Base-by-base conservation (phyloP, 176 grass and related monocot species). In the Phoenix dactylifera region DNA sequence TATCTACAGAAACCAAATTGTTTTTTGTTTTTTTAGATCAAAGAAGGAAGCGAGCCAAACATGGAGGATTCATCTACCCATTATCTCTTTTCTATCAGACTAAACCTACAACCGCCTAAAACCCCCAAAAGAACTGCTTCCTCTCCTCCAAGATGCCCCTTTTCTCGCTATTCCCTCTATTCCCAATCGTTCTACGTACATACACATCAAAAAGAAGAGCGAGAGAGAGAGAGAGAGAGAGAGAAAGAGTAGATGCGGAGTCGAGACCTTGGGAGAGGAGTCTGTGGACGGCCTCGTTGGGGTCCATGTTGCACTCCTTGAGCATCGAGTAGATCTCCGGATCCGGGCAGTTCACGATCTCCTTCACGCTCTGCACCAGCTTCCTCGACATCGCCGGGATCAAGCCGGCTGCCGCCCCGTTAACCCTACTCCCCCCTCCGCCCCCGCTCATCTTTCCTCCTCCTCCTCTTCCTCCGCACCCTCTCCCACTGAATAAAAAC, bases 221-320 rank as follows among this genome's bases (percentile, higher is more conserved):
- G 4, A 65, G 3, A 6, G 17, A 48, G 15, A 16, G 23, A 29
- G 28, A 20, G 20, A 20, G 20, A 20, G 20, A 20, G 3, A 6
- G 17, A 48, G 15, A 16, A 18, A 29, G 28, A 3, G 9, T 1
- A 19, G 29, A 0, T 26, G 3, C 25, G 26, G 18, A 2, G 3
- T 28, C 3, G 32, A 16, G 28, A 92, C 94, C 88, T 89, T 99
- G 94, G 54, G 94, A 73, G 69, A 99, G 87, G 32, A 99, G 88
- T 26, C 94, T 85, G 61, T 89, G 82, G 73, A 93, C 85, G 55
- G 94, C 73, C 67, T 90, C 85, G 80, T 99, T 79, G 64, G 94
- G 82, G 88, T 99, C 82, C 94, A 99, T 99, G 75, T 82, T 77
- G 85, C 94, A 99, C 64, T 99, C 94, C 48, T 85, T 83, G 44